phyloP scores from a whole-genome alignment of 2,329 filamentous ascomycete species.

The Arthroderma sp. region DNA sequence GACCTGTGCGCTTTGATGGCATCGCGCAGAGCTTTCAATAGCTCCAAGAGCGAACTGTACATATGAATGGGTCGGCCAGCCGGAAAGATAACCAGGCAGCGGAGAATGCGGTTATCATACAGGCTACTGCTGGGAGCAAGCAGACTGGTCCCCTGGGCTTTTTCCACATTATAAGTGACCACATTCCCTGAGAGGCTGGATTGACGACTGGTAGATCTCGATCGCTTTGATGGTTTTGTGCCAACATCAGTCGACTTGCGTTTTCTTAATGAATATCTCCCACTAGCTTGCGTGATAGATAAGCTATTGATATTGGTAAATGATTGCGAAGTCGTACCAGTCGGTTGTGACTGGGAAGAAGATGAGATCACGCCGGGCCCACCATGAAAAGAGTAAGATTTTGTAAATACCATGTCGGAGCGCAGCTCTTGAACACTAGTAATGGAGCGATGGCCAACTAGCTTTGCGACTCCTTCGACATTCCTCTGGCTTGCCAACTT shows the following conservation, averaged over 20 bases:
- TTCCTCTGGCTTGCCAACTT: conserved; percentile 13
- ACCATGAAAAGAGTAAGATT: conserved; percentile 11
- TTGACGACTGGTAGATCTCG: neutral
- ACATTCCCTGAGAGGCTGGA: conserved; percentile 1
- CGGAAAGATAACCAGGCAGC: conserved; percentile 20
- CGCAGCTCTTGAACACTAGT: conserved; percentile 16
- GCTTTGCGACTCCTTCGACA: conserved; percentile 16
- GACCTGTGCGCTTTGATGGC: conserved; percentile 26
- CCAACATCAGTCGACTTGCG: conserved; percentile 5
- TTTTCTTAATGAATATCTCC: neutral
- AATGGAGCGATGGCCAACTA: conserved; percentile 17
- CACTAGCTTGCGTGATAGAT: neutral
- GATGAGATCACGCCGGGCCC: conserved; percentile 2
- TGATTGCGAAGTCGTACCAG: neutral
- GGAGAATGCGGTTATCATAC: conserved; percentile 19
- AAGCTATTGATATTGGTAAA: neutral
- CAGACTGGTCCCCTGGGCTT: conserved; percentile 1
- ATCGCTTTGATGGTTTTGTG: conserved; percentile 1
- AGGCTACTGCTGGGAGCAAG: conserved; percentile 3
- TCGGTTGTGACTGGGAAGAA: conserved; percentile 6
- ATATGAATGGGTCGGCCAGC: conserved; percentile 17
- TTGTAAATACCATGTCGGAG: conserved; percentile 14
- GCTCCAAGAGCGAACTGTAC: conserved; percentile 19
- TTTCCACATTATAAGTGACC: conserved; percentile 1
- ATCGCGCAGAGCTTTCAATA: conserved; percentile 24